Percentiles rank a stretch among this genome's conserved stretches.
These are phyloP conservation scores for Imleria badia DNA, from an alignment of 768 basidiomycete species.

Conservation along the genomic window DNA sequence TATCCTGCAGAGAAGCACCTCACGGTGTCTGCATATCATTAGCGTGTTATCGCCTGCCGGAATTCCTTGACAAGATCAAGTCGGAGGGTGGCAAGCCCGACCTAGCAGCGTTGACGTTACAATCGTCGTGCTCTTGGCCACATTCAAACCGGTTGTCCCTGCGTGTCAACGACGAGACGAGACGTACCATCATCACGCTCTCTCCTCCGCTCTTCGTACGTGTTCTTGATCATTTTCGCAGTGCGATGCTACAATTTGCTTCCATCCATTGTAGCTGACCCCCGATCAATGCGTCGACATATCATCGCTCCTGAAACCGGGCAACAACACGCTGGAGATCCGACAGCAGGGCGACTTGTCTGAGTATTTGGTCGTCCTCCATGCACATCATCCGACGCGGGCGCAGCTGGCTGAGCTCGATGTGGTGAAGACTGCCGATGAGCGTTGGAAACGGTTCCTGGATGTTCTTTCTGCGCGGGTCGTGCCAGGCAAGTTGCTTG, in stretches of 20 bases:
- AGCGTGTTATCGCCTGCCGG: constrained; percentile 41
- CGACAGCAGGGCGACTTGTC: constrained; percentile 44
- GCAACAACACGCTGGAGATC: constrained; percentile 45
- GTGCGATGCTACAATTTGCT: not conserved
- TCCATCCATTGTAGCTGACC: constrained; percentile 36
- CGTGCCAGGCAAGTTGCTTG: not conserved
- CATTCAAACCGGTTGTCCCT: constrained; percentile 22
- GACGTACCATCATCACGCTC: constrained; percentile 16
- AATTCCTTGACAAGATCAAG: constrained; percentile 18
- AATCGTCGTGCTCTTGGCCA: constrained; percentile 46
- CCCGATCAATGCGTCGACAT: constrained; percentile 52
- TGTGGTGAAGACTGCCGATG: constrained; percentile 7
- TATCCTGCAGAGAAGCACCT: constrained; percentile 31
- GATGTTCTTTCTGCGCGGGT: constrained; percentile 13
- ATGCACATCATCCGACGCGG: constrained; percentile 49
- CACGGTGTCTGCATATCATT: constrained; percentile 45
- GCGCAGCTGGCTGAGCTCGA: constrained; percentile 39
- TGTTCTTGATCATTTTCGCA: constrained; percentile 23
- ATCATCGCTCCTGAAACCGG: constrained; percentile 41
- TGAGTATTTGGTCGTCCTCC: constrained; percentile 45
- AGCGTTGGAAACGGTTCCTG: constrained; percentile 23
- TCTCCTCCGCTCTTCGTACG: constrained; percentile 35
- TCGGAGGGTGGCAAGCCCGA: constrained; percentile 12
- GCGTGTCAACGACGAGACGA: constrained; percentile 4
- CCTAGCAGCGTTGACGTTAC: constrained; percentile 23